phyloP scores from a whole-genome alignment of 2,329 filamentous ascomycete species.

The Didymosphaeria variabile region DNA sequence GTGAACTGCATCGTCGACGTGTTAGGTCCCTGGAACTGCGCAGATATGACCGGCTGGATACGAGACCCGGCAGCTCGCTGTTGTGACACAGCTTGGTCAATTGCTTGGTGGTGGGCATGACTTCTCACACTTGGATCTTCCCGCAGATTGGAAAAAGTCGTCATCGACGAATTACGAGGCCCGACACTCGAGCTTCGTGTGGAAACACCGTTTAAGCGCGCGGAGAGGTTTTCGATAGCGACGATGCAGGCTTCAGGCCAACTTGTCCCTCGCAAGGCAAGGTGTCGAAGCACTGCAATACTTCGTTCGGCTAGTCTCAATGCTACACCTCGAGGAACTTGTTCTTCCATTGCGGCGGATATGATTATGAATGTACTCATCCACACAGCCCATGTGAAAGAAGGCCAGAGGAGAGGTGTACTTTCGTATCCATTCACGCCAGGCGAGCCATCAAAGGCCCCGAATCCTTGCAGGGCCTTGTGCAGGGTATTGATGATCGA shows the following conservation, averaged over 20 bases:
- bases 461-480: constrained; percentile 33
- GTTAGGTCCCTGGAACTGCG: neutral
- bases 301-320: constrained; percentile 27
- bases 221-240: constrained; percentile 30
- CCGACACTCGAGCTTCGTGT: constrained; percentile 19
- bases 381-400: constrained; percentile 39
- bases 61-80: neutral
- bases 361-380: constrained; percentile 37
- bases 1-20: neutral
- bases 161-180: constrained; percentile 1
- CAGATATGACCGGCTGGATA: neutral
- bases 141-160: neutral
- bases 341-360: constrained; percentile 31
- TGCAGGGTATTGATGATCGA: constrained; percentile 37
- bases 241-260: constrained; percentile 39
- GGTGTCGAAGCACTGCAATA: constrained; percentile 30
- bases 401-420: constrained; percentile 35
- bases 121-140: neutral
- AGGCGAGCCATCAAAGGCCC: constrained; percentile 34
- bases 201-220: constrained; percentile 24
- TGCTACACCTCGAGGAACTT: constrained; percentile 30
- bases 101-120: neutral
- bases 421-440: constrained; percentile 32
- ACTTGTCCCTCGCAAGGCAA: constrained; percentile 34
- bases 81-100: constrained; percentile 1